These are phyloP conservation scores for Alternaria dauci DNA, from an alignment of 2,329 filamentous ascomycete species.

Conservation along the genomic window DNA sequence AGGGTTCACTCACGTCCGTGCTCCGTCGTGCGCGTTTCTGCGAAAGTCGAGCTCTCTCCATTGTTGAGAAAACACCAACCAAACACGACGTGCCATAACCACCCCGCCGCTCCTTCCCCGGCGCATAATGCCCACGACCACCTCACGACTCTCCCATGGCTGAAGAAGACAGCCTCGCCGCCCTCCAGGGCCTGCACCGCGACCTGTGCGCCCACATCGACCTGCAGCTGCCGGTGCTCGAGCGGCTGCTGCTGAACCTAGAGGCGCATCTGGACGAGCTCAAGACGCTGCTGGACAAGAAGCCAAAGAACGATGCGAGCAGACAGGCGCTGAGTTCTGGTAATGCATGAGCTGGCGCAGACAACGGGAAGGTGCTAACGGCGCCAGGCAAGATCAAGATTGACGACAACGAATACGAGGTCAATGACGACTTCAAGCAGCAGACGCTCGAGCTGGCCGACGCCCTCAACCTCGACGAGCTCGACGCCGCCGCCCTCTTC, in stretches of 20 bases:
- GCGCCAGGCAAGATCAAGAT: conserved; percentile 76
- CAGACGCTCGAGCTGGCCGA: conserved; percentile 83
- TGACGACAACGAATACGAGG: conserved; percentile 74
- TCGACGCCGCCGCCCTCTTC: conserved; percentile 80
- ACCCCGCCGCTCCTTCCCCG: conserved; percentile 12
- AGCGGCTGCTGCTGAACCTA: conserved; percentile 72
- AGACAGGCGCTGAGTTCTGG: conserved; percentile 66
- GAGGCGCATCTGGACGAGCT: conserved; percentile 73
- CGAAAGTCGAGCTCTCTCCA: conserved; percentile 30
- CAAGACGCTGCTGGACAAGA: conserved; percentile 76
- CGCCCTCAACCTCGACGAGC: conserved; percentile 87
- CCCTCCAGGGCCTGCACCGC: conserved; percentile 83
- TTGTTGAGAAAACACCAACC: conserved; percentile 31
- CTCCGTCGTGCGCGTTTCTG: conserved; percentile 35
- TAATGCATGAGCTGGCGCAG: conserved; percentile 12
- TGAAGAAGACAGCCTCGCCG: conserved; percentile 74
- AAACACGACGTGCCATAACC: conserved; percentile 32
- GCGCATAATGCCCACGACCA: conserved; percentile 44
- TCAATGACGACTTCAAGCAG: conserved; percentile 90
- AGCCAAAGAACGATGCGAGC: conserved; percentile 76
- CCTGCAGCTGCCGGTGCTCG: conserved; percentile 72
- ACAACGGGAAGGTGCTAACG: conserved; percentile 19
- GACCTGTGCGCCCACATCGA: conserved; percentile 82
- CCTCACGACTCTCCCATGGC: conserved; percentile 65
- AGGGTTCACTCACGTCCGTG: conserved; percentile 33